A percentile compares a stretch with the other conserved stretches of the same genome.
These are phyloP conservation scores for Cyclostephanos invisitatus DNA, from an alignment of 108 stramenopile species.

Conservation along the genomic window DNA sequence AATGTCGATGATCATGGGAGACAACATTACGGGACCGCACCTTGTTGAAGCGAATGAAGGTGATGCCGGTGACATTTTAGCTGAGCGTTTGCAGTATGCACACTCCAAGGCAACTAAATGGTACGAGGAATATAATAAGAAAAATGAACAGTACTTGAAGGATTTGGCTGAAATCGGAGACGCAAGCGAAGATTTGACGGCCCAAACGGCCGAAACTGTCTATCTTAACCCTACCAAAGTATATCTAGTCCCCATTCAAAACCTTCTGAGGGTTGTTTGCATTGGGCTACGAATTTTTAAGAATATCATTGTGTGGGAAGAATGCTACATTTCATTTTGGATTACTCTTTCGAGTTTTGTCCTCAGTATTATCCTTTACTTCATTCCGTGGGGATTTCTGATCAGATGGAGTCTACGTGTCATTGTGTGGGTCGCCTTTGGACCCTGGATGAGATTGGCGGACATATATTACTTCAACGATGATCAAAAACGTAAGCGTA, in stretches of 20 bases:
- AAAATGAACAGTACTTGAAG: constrained; percentile 52
- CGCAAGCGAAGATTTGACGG: constrained; percentile 54
- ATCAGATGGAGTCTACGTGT: constrained; percentile 64
- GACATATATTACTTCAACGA: constrained; percentile 67
- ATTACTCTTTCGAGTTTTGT: constrained; percentile 55
- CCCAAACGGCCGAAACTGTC: constrained; percentile 47
- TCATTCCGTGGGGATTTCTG: constrained; percentile 72
- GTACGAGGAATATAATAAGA: constrained; percentile 38
- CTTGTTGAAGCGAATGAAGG: constrained; percentile 54
- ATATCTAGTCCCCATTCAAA: constrained; percentile 64
- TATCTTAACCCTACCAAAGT: constrained; percentile 54
- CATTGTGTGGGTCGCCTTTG: constrained; percentile 67
- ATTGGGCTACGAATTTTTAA: constrained; percentile 52
- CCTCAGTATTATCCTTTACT: constrained; percentile 55
- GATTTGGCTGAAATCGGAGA: constrained; percentile 68
- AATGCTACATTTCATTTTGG: constrained; percentile 73
- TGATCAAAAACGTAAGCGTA: constrained; percentile 44
- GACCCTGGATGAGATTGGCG: constrained; percentile 83
- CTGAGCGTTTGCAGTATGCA: constrained; percentile 44
- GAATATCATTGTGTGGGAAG: constrained; percentile 80
- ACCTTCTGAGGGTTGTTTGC: constrained; percentile 54
- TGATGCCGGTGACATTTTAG: constrained; percentile 33
- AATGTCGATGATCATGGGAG: constrained; percentile 49
- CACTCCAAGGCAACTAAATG: constrained; percentile 50
- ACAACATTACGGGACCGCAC: constrained; percentile 29